Evolutionary conservation across 2,329 filamentous ascomycete genomes (phyloP).

Genomic region (Sporothrix pallida): DNA sequence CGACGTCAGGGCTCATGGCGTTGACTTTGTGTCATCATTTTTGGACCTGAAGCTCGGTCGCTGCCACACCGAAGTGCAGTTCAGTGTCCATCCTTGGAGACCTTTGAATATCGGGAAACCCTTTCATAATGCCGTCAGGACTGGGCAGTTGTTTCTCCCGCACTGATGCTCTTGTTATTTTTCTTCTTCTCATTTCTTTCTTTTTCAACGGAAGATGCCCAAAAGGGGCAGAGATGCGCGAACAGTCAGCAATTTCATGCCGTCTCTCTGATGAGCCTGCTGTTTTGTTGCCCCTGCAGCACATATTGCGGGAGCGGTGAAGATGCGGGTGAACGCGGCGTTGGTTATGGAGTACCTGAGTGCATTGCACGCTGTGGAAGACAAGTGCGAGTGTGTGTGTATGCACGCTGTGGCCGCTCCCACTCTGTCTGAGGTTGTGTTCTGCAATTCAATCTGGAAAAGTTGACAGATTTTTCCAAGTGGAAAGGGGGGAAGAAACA

Average conservation of each 20-base stretch:
- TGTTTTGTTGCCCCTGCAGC: not conserved
- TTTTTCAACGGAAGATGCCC: not conserved
- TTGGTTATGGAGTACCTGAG: not conserved
- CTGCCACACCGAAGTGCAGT: constrained; percentile 7
- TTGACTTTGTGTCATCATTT: not conserved
- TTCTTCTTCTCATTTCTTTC: too few species aligned
- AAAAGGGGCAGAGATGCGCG: constrained; percentile 4
- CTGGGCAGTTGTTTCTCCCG: not conserved
- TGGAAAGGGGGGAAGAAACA: not conserved
- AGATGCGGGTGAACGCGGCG: not conserved
- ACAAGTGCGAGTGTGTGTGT: not conserved
- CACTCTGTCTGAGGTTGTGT: not conserved
- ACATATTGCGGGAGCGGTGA: constrained; percentile 19
- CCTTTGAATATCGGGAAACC: not conserved
- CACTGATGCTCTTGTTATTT: not conserved
- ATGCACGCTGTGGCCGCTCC: not conserved
- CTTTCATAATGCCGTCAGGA: too few species aligned
- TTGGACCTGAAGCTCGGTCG: not conserved
- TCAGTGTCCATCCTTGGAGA: not conserved
- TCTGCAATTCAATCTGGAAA: not conserved
- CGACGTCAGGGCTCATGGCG: not conserved
- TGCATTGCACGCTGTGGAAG: not conserved
- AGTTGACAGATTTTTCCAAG: not conserved
- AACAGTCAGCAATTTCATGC: constrained; percentile 28
- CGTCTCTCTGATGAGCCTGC: not conserved